Evolutionary conservation across 805 yeast genomes (phyloP).

Genomic region (Candida ulmi): DNA sequence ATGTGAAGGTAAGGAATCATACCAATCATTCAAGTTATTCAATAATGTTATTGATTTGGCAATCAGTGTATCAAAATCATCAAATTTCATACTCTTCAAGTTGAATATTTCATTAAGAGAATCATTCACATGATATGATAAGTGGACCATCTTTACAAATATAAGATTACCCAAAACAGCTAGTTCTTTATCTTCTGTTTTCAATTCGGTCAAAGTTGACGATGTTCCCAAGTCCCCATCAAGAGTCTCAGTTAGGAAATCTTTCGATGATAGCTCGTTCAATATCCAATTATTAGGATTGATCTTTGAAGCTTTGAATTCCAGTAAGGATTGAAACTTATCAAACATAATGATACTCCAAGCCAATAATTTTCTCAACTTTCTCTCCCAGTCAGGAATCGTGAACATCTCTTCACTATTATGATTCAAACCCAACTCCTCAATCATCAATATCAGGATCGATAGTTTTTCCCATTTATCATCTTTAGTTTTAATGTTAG

Average conservation of each 20-base stretch:
- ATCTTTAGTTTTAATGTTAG: conserved; percentile 5
- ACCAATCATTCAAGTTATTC: conserved; percentile 19
- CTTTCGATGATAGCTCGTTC: conserved; percentile 14
- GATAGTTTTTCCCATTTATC: conserved; percentile 20
- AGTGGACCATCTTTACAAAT: conserved; percentile 22
- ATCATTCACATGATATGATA: conserved; percentile 20
- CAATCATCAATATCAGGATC: conserved; percentile 18
- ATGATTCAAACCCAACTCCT: conserved; percentile 24
- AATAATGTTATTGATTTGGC: conserved; percentile 12
- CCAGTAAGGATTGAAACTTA: conserved; percentile 22
- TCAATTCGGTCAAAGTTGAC: neutral
- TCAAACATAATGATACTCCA: conserved; percentile 24
- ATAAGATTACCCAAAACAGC: conserved; percentile 16
- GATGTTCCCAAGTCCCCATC: conserved; percentile 11
- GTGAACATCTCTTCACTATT: conserved; percentile 20
- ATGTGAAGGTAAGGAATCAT: conserved; percentile 13
- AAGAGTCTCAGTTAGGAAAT: conserved; percentile 15
- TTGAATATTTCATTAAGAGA: conserved; percentile 18
- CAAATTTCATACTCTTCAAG: conserved; percentile 19
- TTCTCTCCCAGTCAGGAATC: conserved; percentile 26
- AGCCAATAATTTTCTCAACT: conserved; percentile 18
- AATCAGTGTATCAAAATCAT: conserved; percentile 16
- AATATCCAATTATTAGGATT: conserved; percentile 21
- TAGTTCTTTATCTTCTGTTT: conserved; percentile 2
- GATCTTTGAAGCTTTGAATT: conserved; percentile 21